Evolutionary conservation across 73 alveolate species (phyloP), one percentile per base, ranked within the genome.

Genomic region (Tetrahymena borealis): DNA sequence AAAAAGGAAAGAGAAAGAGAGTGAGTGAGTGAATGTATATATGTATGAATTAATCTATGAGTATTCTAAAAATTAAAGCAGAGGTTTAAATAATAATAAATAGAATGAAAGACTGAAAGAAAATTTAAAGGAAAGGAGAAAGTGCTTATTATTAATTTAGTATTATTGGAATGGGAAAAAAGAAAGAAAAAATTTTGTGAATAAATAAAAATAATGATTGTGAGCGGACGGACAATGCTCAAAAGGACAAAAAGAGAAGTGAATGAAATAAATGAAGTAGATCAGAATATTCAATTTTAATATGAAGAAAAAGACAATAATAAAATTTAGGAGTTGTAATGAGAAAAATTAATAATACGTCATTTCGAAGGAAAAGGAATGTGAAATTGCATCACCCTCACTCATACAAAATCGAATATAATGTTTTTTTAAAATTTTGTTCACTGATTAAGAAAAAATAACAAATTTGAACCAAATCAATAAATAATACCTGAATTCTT

Each of bases 211-310:
- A n/a, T n/a, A n/a, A n/a, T n/a, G n/a, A n/a, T n/a, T n/a, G n/a
- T n/a, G n/a, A n/a, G n/a, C n/a, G 85, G 28, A 60, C n/a, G 85
- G 28, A 35, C 28, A 60, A 35, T 60, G 28, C 85, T 60, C 28
- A 60, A 60, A 60, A 20, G 85, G 85, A 24, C 28, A 60, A 60
- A 60, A 60, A 60, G 85, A 60, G 85, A 60, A 35, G 85, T 35
- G 85, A n/a, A n/a, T n/a, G n/a, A 60, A 60, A 60, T 60, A 60
- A 60, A 60, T 60, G 85, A 60, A n/a, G 85, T 60, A 60, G 85
- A 60, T 60, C 85, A 60, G 85, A 60, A 60, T 60, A 60, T 60
- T 60, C 85, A 60, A 60, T 60, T 60, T 18, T 60, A 24, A 18
- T 24, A 60, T 60, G 85, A 60, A n/a, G 85, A 60, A 60, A 60